phyloP scores from a whole-genome alignment of 345 rosid species.

The Eucalyptus regnans region DNA sequence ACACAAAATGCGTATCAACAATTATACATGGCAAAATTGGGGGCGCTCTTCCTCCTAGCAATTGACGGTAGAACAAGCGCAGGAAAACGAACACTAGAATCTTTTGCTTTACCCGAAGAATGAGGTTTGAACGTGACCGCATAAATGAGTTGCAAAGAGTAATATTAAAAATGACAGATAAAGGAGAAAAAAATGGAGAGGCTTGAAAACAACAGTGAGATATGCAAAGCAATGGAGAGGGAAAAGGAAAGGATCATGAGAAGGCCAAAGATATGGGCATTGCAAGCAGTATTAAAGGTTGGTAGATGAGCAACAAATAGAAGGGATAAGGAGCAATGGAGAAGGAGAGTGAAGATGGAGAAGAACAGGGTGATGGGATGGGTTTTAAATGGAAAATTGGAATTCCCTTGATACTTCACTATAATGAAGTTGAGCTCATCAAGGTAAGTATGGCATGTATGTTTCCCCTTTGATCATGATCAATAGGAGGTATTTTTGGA shows the following conservation, averaged over 20 bases:
- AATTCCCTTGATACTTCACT: background rate
- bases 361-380: background rate
- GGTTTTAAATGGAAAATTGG: background rate
- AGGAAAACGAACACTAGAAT: background rate
- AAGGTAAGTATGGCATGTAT: background rate
- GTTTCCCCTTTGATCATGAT: background rate
- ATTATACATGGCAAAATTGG: background rate
- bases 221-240: too few relatives aligned
- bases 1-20: background rate
- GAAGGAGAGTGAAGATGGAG: background rate
- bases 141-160: background rate
- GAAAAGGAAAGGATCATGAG: background rate
- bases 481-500: background rate
- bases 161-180: background rate
- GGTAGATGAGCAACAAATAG: background rate
- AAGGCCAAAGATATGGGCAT: background rate
- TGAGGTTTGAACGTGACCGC: background rate
- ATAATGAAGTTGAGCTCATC: background rate
- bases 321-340: background rate
- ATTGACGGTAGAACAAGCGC: background rate
- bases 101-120: background rate
- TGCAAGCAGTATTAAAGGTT: accelerated
- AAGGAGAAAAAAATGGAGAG: background rate
- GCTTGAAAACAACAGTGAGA: background rate
- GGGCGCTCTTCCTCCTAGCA: background rate